Conservation (phyloP, 2,329 filamentous ascomycete species). For the Fusarium mundagurra region DNA sequence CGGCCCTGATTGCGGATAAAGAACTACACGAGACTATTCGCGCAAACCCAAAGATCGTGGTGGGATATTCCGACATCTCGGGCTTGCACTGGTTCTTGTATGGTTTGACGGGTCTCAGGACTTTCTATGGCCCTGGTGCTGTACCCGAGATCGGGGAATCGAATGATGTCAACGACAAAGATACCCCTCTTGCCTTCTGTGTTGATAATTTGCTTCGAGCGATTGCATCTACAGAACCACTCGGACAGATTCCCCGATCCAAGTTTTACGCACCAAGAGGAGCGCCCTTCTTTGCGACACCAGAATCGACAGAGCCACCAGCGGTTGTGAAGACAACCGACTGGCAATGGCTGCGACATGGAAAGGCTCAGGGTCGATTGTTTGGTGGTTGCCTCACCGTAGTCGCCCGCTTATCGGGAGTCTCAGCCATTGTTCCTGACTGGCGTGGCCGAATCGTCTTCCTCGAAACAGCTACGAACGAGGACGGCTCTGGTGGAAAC, state of each 20-base stretch:
- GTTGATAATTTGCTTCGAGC: conserved; percentile 47
- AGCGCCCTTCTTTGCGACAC: conserved; percentile 32
- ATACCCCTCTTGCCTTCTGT: conserved; percentile 45
- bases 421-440: conserved; percentile 48
- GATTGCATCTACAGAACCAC: conserved; percentile 39
- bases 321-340: conserved; percentile 42
- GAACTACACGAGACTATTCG: conserved; percentile 48
- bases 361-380: conserved; percentile 53
- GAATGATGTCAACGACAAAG: conserved; percentile 32
- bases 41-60: conserved; percentile 52
- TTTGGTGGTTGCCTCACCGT: conserved; percentile 55
- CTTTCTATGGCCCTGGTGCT: conserved; percentile 55
- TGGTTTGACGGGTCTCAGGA: conserved; percentile 51
- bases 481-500: conserved; percentile 37
- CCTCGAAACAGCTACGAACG: conserved; percentile 52
- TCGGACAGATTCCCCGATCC: conserved; percentile 48
- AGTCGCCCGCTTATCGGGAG: conserved; percentile 50
- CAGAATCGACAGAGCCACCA: conserved; percentile 40
- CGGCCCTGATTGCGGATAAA: conserved; percentile 49
- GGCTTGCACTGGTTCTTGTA: conserved; percentile 55
- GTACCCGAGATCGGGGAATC: conserved; percentile 52
- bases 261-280: conserved; percentile 43
- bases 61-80: conserved; percentile 56
- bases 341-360: conserved; percentile 52
- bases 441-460: conserved; percentile 53